phyloP scores from a whole-genome alignment of 1,139 yeast species.

The Yueomyces sp. region DNA sequence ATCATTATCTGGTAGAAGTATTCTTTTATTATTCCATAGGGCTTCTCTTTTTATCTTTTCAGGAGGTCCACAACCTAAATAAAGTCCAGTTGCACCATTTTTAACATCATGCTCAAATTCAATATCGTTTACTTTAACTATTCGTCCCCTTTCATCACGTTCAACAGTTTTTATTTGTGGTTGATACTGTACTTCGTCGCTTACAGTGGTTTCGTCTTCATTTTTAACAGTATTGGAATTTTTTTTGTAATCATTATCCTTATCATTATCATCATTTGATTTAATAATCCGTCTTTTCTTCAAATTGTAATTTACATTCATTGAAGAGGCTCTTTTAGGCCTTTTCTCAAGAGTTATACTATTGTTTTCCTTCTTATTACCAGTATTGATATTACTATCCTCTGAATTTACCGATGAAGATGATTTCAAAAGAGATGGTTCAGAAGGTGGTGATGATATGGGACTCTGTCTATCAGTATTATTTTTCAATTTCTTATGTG shows the following conservation, averaged over 20 bases:
- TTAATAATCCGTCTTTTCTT: constrained; percentile 20
- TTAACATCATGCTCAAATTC: constrained; percentile 8
- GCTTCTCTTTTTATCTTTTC: constrained; percentile 21
- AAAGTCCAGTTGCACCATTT: constrained; percentile 22
- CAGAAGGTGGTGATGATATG: constrained; percentile 1
- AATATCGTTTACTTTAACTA: constrained; percentile 14
- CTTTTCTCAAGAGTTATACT: constrained; percentile 4
- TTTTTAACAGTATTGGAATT: constrained; percentile 1
- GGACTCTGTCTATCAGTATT: background rate
- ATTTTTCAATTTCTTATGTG: too few species aligned
- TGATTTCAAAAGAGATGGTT: background rate
- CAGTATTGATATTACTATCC: background rate
- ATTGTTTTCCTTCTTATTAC: constrained; percentile 2
- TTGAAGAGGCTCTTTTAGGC: constrained; percentile 20
- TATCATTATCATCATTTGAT: constrained; percentile 9
- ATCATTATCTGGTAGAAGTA: constrained; percentile 1
- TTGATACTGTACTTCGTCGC: background rate
- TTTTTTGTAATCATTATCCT: constrained; percentile 1
- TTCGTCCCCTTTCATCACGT: constrained; percentile 12
- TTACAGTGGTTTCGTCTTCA: background rate
- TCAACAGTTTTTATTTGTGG: constrained; percentile 5
- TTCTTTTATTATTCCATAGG: constrained; percentile 18
- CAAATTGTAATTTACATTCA: constrained; percentile 21
- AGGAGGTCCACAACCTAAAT: constrained; percentile 18
- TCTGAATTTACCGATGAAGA: background rate